Base-by-base conservation (phyloP, 225 moss, liverwort and hornwort species). In the Marchantia paleacea region DNA sequence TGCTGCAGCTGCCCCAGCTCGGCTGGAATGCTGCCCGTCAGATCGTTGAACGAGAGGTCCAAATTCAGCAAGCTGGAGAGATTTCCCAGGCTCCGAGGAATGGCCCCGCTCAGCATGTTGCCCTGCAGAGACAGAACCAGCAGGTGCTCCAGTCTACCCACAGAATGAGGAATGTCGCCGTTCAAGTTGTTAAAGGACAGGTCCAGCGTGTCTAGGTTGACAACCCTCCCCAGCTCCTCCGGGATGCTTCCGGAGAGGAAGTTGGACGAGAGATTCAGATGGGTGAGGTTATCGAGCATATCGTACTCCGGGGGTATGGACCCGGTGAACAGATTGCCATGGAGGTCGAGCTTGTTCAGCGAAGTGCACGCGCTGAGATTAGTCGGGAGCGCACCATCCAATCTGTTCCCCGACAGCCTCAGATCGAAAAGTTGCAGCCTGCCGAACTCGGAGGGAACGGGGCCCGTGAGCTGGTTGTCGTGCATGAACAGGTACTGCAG, bases 121-220 rank as follows among this genome's bases (percentile, higher is more conserved):
- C 83, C 79, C 66, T 87, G 86, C 10, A 94, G 65, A 75, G 81
- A 89, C 24, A 86, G 30, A n/a, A 78, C 78, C 25, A 92, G 91
- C 11, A 96, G 79, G 82, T 96, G 96, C 87, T 94, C 93, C 52
- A 96, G 81, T 75, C 81, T 80, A 69, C 92, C 89, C n/a, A 94
- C 82, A 16, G 94, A 85, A 54, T 87, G 48, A 25, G 96, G 96
- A 80, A 96, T 89, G 62, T 8, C 55, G 31, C 88, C 88, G 8
- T 65, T 79, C 49, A 88, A 25, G 58, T 83, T 76, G 62, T 88
- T 88, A 70, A 25, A 58, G 26, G 88, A 85, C 58, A 88, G 47
- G 66, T 88, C 88, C 29, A 88, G 52, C 24, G 78, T 88, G 75
- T 88, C 85, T 0, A 88, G 81, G 47, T 88, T 88, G 51, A 88